Conservation (phyloP, 2,329 filamentous ascomycete genomes). For the Zasmidium citrigriseum region DNA sequence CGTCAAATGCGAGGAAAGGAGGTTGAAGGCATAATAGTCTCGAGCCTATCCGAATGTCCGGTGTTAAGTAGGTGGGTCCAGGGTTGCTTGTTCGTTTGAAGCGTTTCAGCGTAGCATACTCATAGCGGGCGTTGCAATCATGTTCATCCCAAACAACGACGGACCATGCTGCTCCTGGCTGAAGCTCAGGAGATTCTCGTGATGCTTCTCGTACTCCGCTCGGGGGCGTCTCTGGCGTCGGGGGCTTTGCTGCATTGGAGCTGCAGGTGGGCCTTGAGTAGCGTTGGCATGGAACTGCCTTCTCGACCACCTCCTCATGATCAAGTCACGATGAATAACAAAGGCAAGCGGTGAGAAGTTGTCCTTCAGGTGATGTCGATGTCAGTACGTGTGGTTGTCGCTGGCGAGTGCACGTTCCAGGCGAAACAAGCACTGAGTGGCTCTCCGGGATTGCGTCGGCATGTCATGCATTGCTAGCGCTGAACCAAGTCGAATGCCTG, state of each 20-base stretch:
- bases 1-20: conserved; percentile 62
- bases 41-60: neutral
- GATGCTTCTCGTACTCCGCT: too few species aligned
- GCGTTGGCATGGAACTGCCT: too few species aligned
- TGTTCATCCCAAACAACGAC: too few species aligned
- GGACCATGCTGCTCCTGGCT: too few species aligned
- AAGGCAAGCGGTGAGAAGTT: neutral
- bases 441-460: too few species aligned
- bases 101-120: conserved; percentile 6
- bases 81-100: neutral
- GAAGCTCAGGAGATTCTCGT: too few species aligned
- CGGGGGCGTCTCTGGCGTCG: neutral
- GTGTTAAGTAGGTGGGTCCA: neutral
- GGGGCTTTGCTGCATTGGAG: neutral
- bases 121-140: neutral
- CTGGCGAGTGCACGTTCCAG: neutral
- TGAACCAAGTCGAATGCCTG: too few species aligned
- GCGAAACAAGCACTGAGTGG: neutral
- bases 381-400: neutral
- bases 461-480: too few species aligned
- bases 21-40: conserved; percentile 57
- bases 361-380: too few species aligned
- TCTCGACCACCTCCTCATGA: too few species aligned
- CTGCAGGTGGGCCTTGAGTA: neutral
- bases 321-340: neutral